These are phyloP conservation scores for Oryza glumipatula DNA, from an alignment of 176 grass and related monocot genomes.

Conservation along the genomic window DNA sequence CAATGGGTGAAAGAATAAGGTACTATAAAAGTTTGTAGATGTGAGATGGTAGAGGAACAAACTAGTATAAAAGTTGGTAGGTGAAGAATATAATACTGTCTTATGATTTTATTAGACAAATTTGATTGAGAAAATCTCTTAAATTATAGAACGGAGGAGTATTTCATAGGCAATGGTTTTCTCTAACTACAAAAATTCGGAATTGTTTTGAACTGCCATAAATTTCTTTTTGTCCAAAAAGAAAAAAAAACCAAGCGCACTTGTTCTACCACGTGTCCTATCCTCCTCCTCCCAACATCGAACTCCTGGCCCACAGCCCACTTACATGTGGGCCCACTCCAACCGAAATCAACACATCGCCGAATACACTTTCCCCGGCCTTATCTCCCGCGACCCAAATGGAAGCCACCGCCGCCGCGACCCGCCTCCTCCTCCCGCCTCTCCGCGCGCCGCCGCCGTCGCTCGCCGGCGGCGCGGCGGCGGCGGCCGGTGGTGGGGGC, in stretches of 20 bases:
- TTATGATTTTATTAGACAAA: no score
- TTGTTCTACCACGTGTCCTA: slow-evolving; percentile 14
- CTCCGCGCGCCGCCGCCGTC: slow-evolving; percentile 31
- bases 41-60: no score
- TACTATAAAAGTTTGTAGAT: no score
- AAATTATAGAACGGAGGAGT: no score
- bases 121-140: no score
- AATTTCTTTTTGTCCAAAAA: no score
- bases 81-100: no score
- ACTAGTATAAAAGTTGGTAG: no score
- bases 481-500: slow-evolving; percentile 1
- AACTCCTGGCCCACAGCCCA: background rate
- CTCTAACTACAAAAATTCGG: no score
- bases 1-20: no score
- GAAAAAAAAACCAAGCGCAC: background rate
- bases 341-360: background rate
- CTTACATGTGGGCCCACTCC: slow-evolving; percentile 23
- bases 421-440: slow-evolving; percentile 38
- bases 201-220: no score
- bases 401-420: slow-evolving; percentile 37
- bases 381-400: slow-evolving; percentile 32
- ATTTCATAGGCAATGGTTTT: no score
- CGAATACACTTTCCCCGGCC: background rate
- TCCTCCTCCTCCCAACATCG: background rate
- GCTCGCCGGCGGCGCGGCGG: background rate